Conservation (phyloP, 768 basidiomycete species). For the Nidularia sp. region DNA sequence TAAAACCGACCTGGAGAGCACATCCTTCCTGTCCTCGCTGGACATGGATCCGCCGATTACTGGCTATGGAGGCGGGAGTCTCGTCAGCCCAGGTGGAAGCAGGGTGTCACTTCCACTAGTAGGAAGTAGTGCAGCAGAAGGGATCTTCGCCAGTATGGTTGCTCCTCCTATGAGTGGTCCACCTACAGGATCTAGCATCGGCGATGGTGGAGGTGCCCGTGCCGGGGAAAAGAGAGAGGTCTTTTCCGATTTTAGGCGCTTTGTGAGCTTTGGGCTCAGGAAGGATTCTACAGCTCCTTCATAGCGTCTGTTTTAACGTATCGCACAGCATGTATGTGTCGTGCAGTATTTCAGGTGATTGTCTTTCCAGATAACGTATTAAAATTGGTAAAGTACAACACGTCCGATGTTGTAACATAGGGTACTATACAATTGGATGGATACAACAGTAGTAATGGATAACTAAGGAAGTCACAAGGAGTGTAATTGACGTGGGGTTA, state of each 20-base stretch:
- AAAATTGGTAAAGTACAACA: not conserved
- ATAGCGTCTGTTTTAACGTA: conserved; percentile 2
- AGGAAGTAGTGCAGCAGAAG: conserved; percentile 35
- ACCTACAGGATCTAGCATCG: conserved; percentile 53
- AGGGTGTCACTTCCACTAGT: conserved; percentile 50
- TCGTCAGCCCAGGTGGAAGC: conserved; percentile 65
- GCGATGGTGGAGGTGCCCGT: conserved; percentile 27
- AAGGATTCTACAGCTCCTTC: conserved; percentile 47
- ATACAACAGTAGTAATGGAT: not conserved
- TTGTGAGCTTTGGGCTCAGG: conserved; percentile 86
- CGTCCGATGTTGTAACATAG: not conserved
- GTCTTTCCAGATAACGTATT: not conserved
- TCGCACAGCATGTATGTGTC: no score
- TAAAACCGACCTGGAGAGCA: conserved; percentile 80
- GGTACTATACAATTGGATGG: not conserved
- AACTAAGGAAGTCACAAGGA: no score
- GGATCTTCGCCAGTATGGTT: conserved; percentile 53
- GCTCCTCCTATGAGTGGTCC: conserved; percentile 65
- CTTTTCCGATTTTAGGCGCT: conserved; percentile 83
- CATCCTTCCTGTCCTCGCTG: conserved; percentile 88
- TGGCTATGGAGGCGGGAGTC: conserved; percentile 40
- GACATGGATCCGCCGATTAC: conserved; percentile 88
- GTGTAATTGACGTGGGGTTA: no score
- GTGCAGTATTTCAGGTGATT: no score
- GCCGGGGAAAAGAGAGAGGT: conserved; percentile 65